These are phyloP conservation scores for Pythium utonaiense DNA, from an alignment of 352 stramenopile species.

Conservation along the genomic window DNA sequence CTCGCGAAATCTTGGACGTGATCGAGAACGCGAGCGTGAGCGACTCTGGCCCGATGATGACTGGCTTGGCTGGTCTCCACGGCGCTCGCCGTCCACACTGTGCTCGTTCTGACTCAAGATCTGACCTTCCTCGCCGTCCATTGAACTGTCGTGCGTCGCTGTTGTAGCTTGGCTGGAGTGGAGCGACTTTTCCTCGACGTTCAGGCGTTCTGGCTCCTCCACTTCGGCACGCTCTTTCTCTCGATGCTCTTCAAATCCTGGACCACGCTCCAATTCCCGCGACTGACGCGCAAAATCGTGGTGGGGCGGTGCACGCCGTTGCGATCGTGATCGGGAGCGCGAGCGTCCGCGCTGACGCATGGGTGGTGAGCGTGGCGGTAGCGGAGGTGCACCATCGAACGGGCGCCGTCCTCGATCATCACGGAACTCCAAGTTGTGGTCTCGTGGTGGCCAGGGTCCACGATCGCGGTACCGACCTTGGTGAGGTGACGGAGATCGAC, in stretches of 20 bases:
- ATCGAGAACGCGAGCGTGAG: slow-evolving; percentile 9
- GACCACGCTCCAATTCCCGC: background rate
- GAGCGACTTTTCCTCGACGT: slow-evolving; percentile 1
- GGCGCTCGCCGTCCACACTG: background rate
- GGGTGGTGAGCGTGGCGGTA: background rate
- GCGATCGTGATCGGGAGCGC: slow-evolving; percentile 16
- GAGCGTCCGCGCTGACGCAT: background rate
- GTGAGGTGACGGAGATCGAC: slow-evolving; percentile 17
- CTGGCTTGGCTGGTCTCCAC: background rate
- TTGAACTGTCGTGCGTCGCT: slow-evolving; percentile 6
- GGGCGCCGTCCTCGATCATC: background rate
- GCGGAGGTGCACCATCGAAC: background rate
- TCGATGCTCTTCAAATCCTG: background rate
- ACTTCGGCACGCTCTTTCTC: background rate
- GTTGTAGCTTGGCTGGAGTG: slow-evolving; percentile 7
- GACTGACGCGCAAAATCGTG: background rate
- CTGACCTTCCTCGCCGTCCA: background rate
- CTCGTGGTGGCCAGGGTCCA: slow-evolving; percentile 1
- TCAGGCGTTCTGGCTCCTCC: background rate
- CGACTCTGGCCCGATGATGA: background rate
- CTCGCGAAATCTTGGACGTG: slow-evolving; percentile 2
- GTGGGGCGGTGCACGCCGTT: background rate
- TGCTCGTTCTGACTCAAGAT: background rate
- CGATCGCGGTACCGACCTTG: background rate
- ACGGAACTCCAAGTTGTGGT: slow-evolving; percentile 4